phyloP scores from a whole-genome alignment of 805 yeast genomes.

The Metschnikowia chrysomelidarum region DNA sequence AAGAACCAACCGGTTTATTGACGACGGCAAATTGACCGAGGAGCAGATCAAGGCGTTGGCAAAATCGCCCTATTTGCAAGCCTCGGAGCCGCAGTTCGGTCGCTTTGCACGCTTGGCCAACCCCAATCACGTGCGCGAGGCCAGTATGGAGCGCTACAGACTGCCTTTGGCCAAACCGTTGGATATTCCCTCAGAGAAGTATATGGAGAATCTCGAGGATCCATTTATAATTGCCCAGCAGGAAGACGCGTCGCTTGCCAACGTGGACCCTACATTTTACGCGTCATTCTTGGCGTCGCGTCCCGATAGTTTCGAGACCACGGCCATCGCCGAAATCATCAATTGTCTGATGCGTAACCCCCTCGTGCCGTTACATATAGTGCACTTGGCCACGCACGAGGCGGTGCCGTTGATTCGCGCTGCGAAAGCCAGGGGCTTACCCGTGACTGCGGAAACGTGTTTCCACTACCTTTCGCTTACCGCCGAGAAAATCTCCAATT shows the following conservation, averaged over 20 bases:
- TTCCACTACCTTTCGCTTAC: constrained; percentile 82
- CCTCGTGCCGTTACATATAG: constrained; percentile 74
- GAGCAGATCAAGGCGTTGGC: constrained; percentile 54
- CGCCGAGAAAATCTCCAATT: constrained; percentile 74
- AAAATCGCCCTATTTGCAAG: constrained; percentile 51
- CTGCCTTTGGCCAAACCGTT: constrained; percentile 26
- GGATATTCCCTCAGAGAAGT: constrained; percentile 18
- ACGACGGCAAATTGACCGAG: constrained; percentile 39
- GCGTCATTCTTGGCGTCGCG: constrained; percentile 76
- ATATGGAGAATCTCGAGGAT: constrained; percentile 19
- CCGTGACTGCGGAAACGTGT: constrained; percentile 87
- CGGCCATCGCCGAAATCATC: constrained; percentile 75
- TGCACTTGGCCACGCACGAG: constrained; percentile 82
- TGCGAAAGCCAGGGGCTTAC: constrained; percentile 59
- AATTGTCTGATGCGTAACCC: constrained; percentile 58
- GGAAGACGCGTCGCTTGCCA: constrained; percentile 38
- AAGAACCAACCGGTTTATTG: constrained; percentile 23
- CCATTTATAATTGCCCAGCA: constrained; percentile 46
- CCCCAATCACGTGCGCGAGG: constrained; percentile 21
- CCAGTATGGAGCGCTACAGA: constrained; percentile 12
- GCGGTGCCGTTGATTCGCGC: constrained; percentile 71
- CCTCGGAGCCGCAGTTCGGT: constrained; percentile 60
- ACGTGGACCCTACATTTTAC: constrained; percentile 62
- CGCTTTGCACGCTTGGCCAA: constrained; percentile 40
- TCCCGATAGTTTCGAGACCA: constrained; percentile 84